Evolutionary conservation across 2,329 filamentous ascomycete genomes (phyloP).

Genomic region (Phaeophleospora eucalypticola): DNA sequence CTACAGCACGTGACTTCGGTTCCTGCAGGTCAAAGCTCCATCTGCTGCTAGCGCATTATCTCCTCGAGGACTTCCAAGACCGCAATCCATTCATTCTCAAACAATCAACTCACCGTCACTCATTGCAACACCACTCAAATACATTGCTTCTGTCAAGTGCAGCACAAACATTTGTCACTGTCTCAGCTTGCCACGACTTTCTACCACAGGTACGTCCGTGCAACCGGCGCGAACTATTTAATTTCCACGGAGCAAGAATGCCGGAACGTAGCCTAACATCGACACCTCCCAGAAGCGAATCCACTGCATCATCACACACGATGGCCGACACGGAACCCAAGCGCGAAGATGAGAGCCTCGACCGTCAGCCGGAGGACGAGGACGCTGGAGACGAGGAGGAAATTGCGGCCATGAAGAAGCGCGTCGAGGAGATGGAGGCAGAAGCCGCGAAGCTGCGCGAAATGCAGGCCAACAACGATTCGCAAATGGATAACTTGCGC

Average conservation of each 20-base stretch:
- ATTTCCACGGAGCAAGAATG: constrained; percentile 4
- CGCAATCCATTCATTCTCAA: not conserved
- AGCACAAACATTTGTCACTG: constrained; percentile 5
- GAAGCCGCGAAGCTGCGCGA: constrained; percentile 55
- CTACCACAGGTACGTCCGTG: constrained; percentile 10
- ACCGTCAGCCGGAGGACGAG: constrained; percentile 26
- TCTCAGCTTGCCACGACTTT: not conserved
- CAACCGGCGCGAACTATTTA: constrained; percentile 5
- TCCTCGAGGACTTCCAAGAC: not conserved
- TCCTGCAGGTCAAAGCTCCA: not conserved
- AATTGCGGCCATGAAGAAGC: constrained; percentile 51
- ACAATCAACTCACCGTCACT: not conserved
- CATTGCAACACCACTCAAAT: constrained; percentile 3
- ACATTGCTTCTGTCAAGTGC: not conserved
- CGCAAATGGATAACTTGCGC: constrained; percentile 74
- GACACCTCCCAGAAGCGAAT: constrained; percentile 10
- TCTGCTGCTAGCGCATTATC: not conserved
- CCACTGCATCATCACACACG: constrained; percentile 19
- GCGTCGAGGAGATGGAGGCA: constrained; percentile 55
- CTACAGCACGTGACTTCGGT: not conserved
- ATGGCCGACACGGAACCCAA: constrained; percentile 29
- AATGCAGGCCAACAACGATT: constrained; percentile 65
- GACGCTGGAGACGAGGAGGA: constrained; percentile 37
- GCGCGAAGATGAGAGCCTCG: constrained; percentile 24
- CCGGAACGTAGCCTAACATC: constrained; percentile 6